A percentile compares a stretch with the other conserved stretches of the same genome.
These are phyloP conservation scores for Croton laevigatus DNA, from an alignment of 441 rosid species.

Conservation along the genomic window DNA sequence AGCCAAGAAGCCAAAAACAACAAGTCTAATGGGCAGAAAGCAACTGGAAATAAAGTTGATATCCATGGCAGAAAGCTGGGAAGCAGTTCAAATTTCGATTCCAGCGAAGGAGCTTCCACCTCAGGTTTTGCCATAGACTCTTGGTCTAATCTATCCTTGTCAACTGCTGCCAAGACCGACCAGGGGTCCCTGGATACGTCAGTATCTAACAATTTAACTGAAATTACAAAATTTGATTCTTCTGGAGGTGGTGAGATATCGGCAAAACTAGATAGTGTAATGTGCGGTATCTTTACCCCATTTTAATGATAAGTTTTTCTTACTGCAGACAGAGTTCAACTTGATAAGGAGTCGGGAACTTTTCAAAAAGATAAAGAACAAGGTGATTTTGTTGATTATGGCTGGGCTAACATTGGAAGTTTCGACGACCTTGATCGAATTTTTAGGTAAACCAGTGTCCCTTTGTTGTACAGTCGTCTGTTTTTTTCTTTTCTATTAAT, in stretches of 20 bases:
- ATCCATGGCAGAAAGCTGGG: constrained; percentile 42
- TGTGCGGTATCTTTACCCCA: constrained; percentile 19
- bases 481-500: background rate
- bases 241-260: constrained; percentile 46
- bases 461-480: constrained; percentile 9
- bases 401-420: constrained; percentile 95
- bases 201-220: constrained; percentile 45
- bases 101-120: constrained; percentile 41
- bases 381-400: constrained; percentile 75
- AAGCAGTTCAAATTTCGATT: constrained; percentile 40
- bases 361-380: constrained; percentile 68
- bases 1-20: constrained; percentile 39
- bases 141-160: constrained; percentile 52
- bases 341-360: constrained; percentile 48
- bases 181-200: constrained; percentile 47
- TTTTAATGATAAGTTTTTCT: constrained; percentile 30
- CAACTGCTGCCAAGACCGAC: constrained; percentile 43
- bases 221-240: constrained; percentile 44
- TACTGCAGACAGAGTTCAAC: constrained; percentile 49
- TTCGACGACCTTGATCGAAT: constrained; percentile 94
- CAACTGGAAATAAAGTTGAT: constrained; percentile 31
- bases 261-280: constrained; percentile 18
- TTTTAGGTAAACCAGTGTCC: constrained; percentile 67
- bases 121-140: constrained; percentile 47
- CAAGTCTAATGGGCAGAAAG: constrained; percentile 47